phyloP scores from a whole-genome alignment of 2,329 filamentous ascomycete genomes.

The Penicillium sp. region DNA sequence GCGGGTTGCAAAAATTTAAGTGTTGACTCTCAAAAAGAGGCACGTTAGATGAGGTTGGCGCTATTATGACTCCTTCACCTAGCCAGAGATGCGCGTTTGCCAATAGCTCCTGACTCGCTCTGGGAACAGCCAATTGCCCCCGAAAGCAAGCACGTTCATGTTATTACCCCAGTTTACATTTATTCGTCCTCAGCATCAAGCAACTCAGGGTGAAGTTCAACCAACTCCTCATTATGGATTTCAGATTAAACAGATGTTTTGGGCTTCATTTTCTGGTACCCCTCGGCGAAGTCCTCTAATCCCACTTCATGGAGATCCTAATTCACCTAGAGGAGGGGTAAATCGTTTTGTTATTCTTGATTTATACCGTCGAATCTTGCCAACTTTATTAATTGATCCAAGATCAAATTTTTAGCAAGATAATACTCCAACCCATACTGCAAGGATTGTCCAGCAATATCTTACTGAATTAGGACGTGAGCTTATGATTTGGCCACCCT shows the following conservation, averaged over 20 bases:
- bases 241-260: background rate
- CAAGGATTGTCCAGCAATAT: background rate
- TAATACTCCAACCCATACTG: background rate
- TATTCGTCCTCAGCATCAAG: background rate
- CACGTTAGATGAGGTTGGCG: background rate
- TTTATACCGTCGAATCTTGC: background rate
- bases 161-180: background rate
- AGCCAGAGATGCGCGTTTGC: too few relatives aligned
- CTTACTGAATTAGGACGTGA: background rate
- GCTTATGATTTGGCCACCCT: background rate
- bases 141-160: background rate
- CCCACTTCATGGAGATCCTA: background rate
- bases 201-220: background rate
- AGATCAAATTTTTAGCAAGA: background rate
- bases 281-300: background rate
- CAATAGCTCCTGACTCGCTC: background rate
- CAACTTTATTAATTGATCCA: background rate
- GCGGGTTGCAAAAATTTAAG: background rate
- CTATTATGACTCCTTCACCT: too few relatives aligned
- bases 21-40: background rate
- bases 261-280: background rate
- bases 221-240: background rate
- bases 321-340: background rate
- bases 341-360: background rate
- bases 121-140: background rate